Evolutionary conservation across 129 eudicot species (phyloP).

Genomic region (Dittrichia graveolens): DNA sequence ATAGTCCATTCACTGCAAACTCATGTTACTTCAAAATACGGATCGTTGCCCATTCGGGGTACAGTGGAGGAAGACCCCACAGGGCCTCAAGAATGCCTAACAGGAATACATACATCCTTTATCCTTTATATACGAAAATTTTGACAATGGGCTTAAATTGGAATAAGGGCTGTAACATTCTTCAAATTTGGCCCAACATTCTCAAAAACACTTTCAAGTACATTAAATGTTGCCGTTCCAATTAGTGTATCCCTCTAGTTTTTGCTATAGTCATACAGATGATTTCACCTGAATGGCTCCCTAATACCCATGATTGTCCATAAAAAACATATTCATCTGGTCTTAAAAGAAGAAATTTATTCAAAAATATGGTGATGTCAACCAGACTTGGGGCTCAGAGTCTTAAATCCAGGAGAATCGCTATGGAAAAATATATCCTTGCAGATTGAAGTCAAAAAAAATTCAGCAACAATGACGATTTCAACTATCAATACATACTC

Average conservation of each 20-base stretch:
- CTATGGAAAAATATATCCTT: too few species aligned
- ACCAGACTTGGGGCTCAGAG: conserved; percentile 6
- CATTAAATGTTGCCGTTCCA: not conserved
- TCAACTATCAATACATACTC: conserved; percentile 13
- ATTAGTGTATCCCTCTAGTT: not conserved
- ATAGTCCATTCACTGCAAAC: not conserved
- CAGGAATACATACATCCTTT: conserved; percentile 1
- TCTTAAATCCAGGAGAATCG: not conserved
- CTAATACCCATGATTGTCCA: not conserved
- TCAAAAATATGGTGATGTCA: too few species aligned
- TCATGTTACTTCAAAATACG: not conserved
- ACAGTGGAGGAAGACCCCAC: too few species aligned
- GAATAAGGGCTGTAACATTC: not conserved
- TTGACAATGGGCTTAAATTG: not conserved
- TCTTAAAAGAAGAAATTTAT: too few species aligned
- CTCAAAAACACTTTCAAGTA: conserved; percentile 1
- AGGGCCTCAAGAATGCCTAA: not conserved
- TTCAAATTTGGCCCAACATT: not conserved
- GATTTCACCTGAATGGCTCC: not conserved
- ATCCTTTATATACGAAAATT: not conserved
- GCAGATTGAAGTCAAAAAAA: not conserved
- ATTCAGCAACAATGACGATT: not conserved
- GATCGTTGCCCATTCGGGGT: too few species aligned
- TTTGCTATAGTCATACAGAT: too few species aligned
- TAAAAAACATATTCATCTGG: too few species aligned